Evolutionary conservation across 2,329 filamentous ascomycete species (phyloP).

Genomic region (Sporothrix euskadiensis): DNA sequence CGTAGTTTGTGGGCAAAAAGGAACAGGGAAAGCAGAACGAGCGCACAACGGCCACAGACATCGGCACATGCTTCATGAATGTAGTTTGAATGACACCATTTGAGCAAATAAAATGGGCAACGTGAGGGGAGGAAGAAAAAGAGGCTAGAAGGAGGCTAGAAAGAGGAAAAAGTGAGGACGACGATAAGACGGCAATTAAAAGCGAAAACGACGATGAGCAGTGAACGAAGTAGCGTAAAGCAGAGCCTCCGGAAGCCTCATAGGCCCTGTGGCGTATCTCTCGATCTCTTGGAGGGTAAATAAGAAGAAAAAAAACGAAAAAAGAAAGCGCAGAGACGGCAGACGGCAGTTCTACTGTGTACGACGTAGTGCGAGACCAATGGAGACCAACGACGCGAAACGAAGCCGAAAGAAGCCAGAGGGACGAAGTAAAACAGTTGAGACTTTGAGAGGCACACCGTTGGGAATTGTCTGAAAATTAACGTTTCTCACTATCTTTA

Average conservation of each 20-base stretch:
- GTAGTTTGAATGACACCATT: background rate
- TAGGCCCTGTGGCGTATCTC: background rate
- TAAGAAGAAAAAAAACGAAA: background rate
- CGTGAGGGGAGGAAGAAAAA: background rate
- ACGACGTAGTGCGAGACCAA: background rate
- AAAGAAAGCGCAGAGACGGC: slow-evolving; percentile 4
- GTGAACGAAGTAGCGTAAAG: background rate
- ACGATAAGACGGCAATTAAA: too few relatives aligned
- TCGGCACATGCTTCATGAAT: background rate
- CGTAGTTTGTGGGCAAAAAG: background rate
- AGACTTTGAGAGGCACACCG: background rate
- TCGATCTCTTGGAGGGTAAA: background rate
- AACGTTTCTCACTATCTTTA: background rate
- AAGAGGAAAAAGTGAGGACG: background rate
- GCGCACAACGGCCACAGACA: background rate
- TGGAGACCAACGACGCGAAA: background rate
- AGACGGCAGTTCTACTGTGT: background rate
- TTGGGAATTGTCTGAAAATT: background rate
- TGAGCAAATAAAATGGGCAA: background rate
- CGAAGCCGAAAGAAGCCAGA: background rate
- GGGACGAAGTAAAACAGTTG: background rate
- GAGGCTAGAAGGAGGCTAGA: background rate
- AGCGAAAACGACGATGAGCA: background rate
- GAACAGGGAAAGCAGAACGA: background rate
- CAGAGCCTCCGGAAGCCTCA: background rate